Evolutionary conservation across 495 filamentous ascomycete species (phyloP).

Genomic region (Corynascus novoguineensis): DNA sequence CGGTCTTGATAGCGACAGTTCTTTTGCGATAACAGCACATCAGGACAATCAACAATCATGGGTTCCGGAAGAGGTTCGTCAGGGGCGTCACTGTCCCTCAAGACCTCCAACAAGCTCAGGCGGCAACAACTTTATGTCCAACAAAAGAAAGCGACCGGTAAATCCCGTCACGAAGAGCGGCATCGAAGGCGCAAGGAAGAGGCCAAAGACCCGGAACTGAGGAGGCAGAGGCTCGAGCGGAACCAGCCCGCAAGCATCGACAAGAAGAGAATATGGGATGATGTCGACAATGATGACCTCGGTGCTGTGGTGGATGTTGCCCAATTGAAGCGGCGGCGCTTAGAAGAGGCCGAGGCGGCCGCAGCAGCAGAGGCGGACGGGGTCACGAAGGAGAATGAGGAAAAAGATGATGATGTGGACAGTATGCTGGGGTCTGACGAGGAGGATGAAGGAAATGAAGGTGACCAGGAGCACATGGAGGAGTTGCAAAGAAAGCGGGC

Average conservation of each 20-base stretch:
- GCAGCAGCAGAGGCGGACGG: conserved; percentile 40
- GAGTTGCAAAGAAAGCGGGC: conserved; percentile 41
- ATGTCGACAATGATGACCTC: conserved; percentile 71
- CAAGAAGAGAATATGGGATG: conserved; percentile 88
- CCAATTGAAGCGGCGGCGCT: conserved; percentile 63
- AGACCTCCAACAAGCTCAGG: conserved; percentile 61
- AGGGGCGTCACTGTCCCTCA: conserved; percentile 25
- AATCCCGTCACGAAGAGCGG: conserved; percentile 66
- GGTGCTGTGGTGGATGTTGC: conserved; percentile 74
- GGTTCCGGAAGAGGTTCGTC: conserved; percentile 16
- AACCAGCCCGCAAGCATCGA: conserved; percentile 85
- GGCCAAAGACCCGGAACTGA: conserved; percentile 71
- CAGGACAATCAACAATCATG: conserved; percentile 15
- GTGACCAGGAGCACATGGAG: conserved; percentile 34
- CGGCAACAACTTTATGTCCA: conserved; percentile 69
- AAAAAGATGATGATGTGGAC: conserved; percentile 58
- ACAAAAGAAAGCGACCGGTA: conserved; percentile 68
- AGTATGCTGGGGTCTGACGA: conserved; percentile 64
- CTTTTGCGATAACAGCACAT: neutral
- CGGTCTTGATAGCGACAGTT: neutral
- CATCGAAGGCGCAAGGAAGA: conserved; percentile 78
- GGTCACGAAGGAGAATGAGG: conserved; percentile 39
- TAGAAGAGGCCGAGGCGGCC: conserved; percentile 57
- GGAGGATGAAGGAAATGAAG: conserved; percentile 42
- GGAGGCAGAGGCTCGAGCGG: conserved; percentile 60